Evolutionary conservation across 2,329 filamentous ascomycete species (phyloP).

Genomic region (Coccinonectria pachysandricola): DNA sequence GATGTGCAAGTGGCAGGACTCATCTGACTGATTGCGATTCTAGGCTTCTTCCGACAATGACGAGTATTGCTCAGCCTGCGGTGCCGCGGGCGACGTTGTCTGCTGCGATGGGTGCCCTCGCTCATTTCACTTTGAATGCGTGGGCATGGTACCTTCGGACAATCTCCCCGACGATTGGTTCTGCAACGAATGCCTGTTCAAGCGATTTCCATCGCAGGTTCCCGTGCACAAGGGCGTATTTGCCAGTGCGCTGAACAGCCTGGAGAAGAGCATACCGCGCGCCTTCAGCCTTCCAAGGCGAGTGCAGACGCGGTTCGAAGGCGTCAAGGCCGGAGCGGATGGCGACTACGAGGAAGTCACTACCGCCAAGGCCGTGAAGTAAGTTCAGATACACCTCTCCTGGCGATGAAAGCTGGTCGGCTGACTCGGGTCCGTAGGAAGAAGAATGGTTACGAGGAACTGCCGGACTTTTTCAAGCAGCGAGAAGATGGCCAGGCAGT

Average conservation of each 20-base stretch:
- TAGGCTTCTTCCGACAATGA: conserved; percentile 61
- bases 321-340: conserved; percentile 63
- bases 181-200: conserved; percentile 61
- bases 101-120: conserved; percentile 90
- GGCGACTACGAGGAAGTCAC: conserved; percentile 69
- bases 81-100: conserved; percentile 71
- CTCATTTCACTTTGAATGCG: conserved; percentile 82
- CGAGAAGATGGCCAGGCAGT: conserved; percentile 69
- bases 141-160: conserved; percentile 66
- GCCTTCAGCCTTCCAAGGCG: conserved; percentile 62
- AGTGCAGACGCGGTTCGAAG: conserved; percentile 68
- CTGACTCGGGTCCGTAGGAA: conserved; percentile 28
- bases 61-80: conserved; percentile 81
- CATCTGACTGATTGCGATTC: conserved; percentile 22
- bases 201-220: conserved; percentile 35
- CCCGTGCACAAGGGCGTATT: conserved; percentile 46
- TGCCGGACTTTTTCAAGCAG: conserved; percentile 56
- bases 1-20: conserved; percentile 12
- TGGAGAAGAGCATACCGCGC: conserved; percentile 60
- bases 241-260: conserved; percentile 48
- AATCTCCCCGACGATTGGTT: conserved; percentile 70
- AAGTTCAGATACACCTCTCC: too few species aligned
- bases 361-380: conserved; percentile 53
- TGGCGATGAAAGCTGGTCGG: too few species aligned
- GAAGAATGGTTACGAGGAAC: conserved; percentile 47